Conservation (phyloP, 2,329 filamentous ascomycete genomes). For the Aspergillus quadricinctus region DNA sequence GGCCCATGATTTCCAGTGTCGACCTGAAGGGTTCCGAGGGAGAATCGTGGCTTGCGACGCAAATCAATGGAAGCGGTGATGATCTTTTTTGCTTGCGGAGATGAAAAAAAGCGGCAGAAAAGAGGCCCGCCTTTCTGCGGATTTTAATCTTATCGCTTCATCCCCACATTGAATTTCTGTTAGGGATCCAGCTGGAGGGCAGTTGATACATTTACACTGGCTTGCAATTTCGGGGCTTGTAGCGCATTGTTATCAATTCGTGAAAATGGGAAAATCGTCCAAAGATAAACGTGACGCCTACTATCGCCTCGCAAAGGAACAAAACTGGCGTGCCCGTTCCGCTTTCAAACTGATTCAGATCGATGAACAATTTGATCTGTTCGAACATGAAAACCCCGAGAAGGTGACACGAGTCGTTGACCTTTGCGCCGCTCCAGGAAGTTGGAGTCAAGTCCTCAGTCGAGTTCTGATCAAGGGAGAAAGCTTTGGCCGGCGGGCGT, state of each 20-base stretch:
- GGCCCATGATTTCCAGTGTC: conserved; percentile 24
- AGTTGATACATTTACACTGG: neutral
- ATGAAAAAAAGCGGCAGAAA: conserved; percentile 38
- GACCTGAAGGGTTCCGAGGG: neutral
- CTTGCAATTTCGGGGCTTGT: neutral
- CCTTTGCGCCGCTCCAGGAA: conserved; percentile 89
- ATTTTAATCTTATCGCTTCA: conserved; percentile 34
- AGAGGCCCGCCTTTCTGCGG: conserved; percentile 20
- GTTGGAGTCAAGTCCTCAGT: conserved; percentile 95
- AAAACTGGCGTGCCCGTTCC: conserved; percentile 94
- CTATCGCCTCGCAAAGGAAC: conserved; percentile 95
- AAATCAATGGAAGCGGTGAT: neutral
- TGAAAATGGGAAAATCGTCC: conserved; percentile 84
- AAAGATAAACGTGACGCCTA: conserved; percentile 99
- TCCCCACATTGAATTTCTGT: conserved; percentile 1
- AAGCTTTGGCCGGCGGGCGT: conserved; percentile 78
- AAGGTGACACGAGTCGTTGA: conserved; percentile 91
- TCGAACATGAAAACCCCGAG: conserved; percentile 55
- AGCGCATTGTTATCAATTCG: neutral
- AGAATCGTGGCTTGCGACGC: neutral
- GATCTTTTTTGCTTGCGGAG: conserved; percentile 10
- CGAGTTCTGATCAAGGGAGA: conserved; percentile 90
- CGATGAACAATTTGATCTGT: conserved; percentile 93
- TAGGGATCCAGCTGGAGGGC: neutral
- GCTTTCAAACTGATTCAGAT: conserved; percentile 97